Evolutionary conservation across 371 early-diverging fungal genomes (phyloP).

Genomic region (Cladochytrium tenue): DNA sequence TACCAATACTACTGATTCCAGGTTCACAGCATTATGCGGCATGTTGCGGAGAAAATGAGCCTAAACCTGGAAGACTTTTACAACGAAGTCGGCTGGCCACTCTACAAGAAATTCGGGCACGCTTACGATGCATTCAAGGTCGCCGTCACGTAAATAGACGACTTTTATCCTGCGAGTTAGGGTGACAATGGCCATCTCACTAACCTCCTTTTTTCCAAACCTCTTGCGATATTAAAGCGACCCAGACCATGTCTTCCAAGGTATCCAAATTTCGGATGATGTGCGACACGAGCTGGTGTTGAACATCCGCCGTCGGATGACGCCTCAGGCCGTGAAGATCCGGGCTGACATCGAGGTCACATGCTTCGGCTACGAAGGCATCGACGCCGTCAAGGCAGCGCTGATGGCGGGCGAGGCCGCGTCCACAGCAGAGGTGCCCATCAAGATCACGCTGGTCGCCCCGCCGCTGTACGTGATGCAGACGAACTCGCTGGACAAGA

Average conservation of each 20-base stretch:
- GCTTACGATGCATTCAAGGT: slow-evolving; percentile 96
- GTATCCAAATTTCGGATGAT: slow-evolving; percentile 66
- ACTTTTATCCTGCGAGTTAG: slow-evolving; percentile 3
- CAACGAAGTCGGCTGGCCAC: slow-evolving; percentile 93
- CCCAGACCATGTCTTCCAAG: slow-evolving; percentile 84
- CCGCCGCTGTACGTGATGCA: slow-evolving; percentile 95
- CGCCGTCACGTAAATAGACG: slow-evolving; percentile 74
- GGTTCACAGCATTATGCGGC: slow-evolving; percentile 71
- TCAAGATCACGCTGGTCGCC: slow-evolving; percentile 84
- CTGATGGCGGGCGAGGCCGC: slow-evolving; percentile 86
- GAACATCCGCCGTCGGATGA: slow-evolving; percentile 87
- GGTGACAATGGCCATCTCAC: not conserved
- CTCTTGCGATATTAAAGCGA: slow-evolving; percentile 59
- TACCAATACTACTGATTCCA: no score
- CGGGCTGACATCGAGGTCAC: slow-evolving; percentile 97
- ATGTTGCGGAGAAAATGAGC: slow-evolving; percentile 90
- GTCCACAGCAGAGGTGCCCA: slow-evolving; percentile 79
- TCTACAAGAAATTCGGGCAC: slow-evolving; percentile 96
- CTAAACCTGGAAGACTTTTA: slow-evolving; percentile 85
- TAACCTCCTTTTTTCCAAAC: not conserved
- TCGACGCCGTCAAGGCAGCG: slow-evolving; percentile 94
- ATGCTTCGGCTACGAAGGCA: slow-evolving; percentile 96
- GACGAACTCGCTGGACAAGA: slow-evolving; percentile 86
- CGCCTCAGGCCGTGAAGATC: slow-evolving; percentile 95
- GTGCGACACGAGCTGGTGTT: slow-evolving; percentile 75